phyloP scores from a whole-genome alignment of 495 filamentous ascomycete species.

The Penicillium desertorum region DNA sequence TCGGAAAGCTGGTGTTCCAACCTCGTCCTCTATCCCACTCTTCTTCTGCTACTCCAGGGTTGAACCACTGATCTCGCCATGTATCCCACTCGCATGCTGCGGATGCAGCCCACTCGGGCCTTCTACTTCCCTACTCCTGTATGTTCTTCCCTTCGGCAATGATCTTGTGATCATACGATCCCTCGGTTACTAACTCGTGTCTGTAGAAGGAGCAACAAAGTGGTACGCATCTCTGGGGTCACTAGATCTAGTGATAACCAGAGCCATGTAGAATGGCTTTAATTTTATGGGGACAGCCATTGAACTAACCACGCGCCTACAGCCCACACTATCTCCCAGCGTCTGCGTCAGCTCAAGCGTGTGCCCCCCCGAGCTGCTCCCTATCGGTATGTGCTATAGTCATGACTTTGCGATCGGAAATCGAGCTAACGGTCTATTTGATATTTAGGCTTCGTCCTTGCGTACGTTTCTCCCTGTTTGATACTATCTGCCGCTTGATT shows the following conservation, averaged over 20 bases:
- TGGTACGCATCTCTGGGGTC: slow-evolving; percentile 55
- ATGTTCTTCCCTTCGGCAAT: slow-evolving; percentile 39
- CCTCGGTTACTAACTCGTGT: slow-evolving; percentile 36
- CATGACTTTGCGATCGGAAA: neutral
- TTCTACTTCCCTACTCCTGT: slow-evolving; percentile 81
- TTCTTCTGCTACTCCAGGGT: slow-evolving; percentile 21
- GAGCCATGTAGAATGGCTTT: slow-evolving; percentile 6
- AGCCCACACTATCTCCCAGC: slow-evolving; percentile 98
- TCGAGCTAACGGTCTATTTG: slow-evolving; percentile 24
- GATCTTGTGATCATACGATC: slow-evolving; percentile 24
- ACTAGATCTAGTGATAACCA: slow-evolving; percentile 12
- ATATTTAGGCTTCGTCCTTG: slow-evolving; percentile 75
- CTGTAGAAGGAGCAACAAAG: slow-evolving; percentile 77
- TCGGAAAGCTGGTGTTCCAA: slow-evolving; percentile 30
- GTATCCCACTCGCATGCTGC: slow-evolving; percentile 62
- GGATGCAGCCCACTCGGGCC: slow-evolving; percentile 57
- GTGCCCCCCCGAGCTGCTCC: slow-evolving; percentile 90
- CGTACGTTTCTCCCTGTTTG: slow-evolving; percentile 44
- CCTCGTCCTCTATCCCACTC: slow-evolving; percentile 28
- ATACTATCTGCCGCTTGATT: slow-evolving; percentile 18
- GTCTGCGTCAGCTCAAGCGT: slow-evolving; percentile 79
- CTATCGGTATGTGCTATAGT: slow-evolving; percentile 68
- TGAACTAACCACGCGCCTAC: slow-evolving; percentile 34
- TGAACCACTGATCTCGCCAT: slow-evolving; percentile 43
- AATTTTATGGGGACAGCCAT: slow-evolving; percentile 5